Base-by-base conservation (phyloP, 2,329 filamentous ascomycete genomes). In the Diaporthe longicolla region DNA sequence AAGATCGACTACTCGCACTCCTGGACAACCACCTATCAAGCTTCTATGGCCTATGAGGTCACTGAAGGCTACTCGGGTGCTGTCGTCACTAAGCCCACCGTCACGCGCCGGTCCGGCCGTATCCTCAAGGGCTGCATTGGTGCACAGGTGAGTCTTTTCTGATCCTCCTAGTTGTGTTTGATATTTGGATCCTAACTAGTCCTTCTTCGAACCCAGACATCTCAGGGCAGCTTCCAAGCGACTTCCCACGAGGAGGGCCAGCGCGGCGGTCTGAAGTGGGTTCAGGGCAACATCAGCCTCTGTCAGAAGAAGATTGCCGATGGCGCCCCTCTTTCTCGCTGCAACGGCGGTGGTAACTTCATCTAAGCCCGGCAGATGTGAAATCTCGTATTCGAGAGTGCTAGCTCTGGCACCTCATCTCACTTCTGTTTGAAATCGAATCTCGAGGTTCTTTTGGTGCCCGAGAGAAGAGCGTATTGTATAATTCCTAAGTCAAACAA, bases 111-210 rank as follows among this genome's bases (percentile, higher is more conserved):
- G 24, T 45, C 15, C 58, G 58, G 58, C 58, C 58, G 58, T 21
- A 63, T 63, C 24, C 58, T 63, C 58, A 63, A 63, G 58, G 58
- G 58, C 17, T 63, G 58, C 37, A 63, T 63, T 63, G 58, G 58
- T 19, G 37, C 37, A 19, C 58, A 63, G 37, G 58, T 63, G 37
- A 45, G 58, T 8, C 40, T 32, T 10, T 11, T 7, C 58, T 32
- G 29, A 43, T 19, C 8, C 21, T 24, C 24, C 8, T 15, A 1
- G 29, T 32, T 3, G 9, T 29, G 7, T 2, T 29, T 29, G 17
- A 40, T 2, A 17, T 4, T 5, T 45, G 35, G n/a, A 24, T 10
- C 26, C 15, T 63, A 21, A 45, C 57, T 29, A 7, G 21, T 13
- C 19, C 15, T 1, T 9, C 19, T 17, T 35, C 4, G 13, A 40